Conservation (phyloP, 2,329 filamentous ascomycete species). For the Penicillium italicum region DNA sequence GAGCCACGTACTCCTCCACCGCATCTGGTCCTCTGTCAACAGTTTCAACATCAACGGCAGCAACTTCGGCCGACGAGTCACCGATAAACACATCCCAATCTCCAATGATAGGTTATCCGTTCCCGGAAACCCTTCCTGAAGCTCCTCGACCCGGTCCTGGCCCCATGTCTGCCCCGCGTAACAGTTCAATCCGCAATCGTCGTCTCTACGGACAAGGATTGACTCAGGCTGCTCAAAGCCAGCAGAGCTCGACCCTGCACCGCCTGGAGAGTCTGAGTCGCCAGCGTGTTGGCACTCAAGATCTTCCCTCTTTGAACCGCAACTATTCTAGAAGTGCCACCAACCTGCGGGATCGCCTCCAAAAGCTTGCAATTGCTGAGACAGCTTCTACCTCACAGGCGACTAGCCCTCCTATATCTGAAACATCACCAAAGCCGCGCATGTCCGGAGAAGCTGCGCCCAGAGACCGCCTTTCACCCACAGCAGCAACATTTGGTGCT, state of each 20-base stretch:
- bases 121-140: constrained; percentile 22
- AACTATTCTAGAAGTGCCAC: constrained; percentile 57
- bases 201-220: constrained; percentile 80
- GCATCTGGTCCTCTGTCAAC: constrained; percentile 67
- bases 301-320: constrained; percentile 44
- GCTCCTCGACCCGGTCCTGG: constrained; percentile 22
- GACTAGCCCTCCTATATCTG: constrained; percentile 45
- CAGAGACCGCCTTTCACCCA: constrained; percentile 31
- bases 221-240: constrained; percentile 73
- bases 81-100: constrained; percentile 47
- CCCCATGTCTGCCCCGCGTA: constrained; percentile 50
- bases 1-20: constrained; percentile 81
- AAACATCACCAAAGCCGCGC: constrained; percentile 38
- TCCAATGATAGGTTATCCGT: constrained; percentile 14
- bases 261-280: constrained; percentile 74
- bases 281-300: constrained; percentile 58
- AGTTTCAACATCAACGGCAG: constrained; percentile 76
- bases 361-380: constrained; percentile 33
- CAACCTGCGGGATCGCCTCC: constrained; percentile 57
- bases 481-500: constrained; percentile 27
- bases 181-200: constrained; percentile 65
- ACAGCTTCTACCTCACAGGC: constrained; percentile 19
- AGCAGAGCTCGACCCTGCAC: constrained; percentile 72
- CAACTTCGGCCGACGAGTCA: constrained; percentile 75
- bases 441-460: constrained; percentile 34